Percentiles rank a stretch among this genome's conserved stretches.
Conservation (phyloP, 2,329 filamentous ascomycete species). For the Diaporthe capsici region DNA sequence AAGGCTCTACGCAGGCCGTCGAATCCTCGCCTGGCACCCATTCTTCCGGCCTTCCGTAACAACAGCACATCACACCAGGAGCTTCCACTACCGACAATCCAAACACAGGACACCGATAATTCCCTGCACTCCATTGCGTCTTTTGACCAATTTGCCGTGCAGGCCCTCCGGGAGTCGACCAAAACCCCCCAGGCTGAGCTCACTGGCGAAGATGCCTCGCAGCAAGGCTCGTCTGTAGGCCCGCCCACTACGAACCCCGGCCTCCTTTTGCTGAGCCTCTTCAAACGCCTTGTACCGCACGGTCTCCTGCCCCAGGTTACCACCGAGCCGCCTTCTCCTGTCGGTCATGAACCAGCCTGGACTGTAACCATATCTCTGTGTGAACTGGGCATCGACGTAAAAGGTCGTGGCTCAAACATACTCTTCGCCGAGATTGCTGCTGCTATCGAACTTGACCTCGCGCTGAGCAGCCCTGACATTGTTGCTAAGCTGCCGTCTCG, state of each 20-base stretch:
- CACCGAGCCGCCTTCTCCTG: background rate
- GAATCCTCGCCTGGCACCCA: background rate
- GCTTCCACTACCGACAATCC: background rate
- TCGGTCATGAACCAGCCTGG: background rate
- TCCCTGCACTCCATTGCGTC: background rate
- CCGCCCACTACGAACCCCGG: background rate
- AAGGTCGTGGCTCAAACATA: background rate
- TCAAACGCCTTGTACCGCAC: background rate
- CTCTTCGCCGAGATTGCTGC: conserved; percentile 26
- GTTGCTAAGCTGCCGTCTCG: background rate
- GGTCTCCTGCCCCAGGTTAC: conserved; percentile 27
- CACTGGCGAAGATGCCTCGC: background rate
- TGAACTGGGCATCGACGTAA: conserved; percentile 14
- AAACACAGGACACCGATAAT: background rate
- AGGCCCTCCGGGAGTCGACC: background rate
- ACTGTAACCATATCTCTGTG: conserved; percentile 13
- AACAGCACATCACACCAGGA: background rate
- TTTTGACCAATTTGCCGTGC: background rate
- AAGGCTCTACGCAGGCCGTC: background rate
- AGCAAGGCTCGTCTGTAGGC: background rate
- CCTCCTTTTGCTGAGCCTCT: background rate
- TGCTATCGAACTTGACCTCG: conserved; percentile 13
- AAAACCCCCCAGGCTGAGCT: background rate
- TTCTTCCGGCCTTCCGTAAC: background rate
- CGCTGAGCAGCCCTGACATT: conserved; percentile 1